A percentile compares a stretch with the other conserved stretches of the same genome.
phyloP scores from a whole-genome alignment of 129 eudicot genomes.

The sunflower (Helianthus annuus) region HanXRQr2.0-SUNRISE NC_035441.2:181570483-181570982 shows the following conservation, averaged over 20 bases:
- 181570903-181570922: constrained; percentile 38
- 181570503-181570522: constrained; percentile 38
- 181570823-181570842: constrained; percentile 62
- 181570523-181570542: constrained; percentile 38
- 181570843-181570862: constrained; percentile 58
- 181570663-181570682: constrained; percentile 20
- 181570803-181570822: constrained; percentile 62
- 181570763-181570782: constrained; percentile 61
- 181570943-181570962: constrained; percentile 53
- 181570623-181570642: constrained; percentile 20
- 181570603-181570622: constrained; percentile 10
- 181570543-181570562: constrained; percentile 32
- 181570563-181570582: constrained; percentile 14
- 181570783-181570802: constrained; percentile 72
- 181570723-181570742: neutral
- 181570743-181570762: neutral
- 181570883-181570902: constrained; percentile 53
- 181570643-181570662: constrained; percentile 2
- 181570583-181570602: constrained; percentile 40
- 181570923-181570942: constrained; percentile 36
- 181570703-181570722: constrained; percentile 13
- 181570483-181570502: constrained; percentile 41
- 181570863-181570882: constrained; percentile 55
- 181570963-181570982: constrained; percentile 46
- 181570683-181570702: constrained; percentile 15